These are phyloP conservation scores for Sordaria brevicollis DNA, from an alignment of 495 filamentous ascomycete species.

Conservation along the genomic window DNA sequence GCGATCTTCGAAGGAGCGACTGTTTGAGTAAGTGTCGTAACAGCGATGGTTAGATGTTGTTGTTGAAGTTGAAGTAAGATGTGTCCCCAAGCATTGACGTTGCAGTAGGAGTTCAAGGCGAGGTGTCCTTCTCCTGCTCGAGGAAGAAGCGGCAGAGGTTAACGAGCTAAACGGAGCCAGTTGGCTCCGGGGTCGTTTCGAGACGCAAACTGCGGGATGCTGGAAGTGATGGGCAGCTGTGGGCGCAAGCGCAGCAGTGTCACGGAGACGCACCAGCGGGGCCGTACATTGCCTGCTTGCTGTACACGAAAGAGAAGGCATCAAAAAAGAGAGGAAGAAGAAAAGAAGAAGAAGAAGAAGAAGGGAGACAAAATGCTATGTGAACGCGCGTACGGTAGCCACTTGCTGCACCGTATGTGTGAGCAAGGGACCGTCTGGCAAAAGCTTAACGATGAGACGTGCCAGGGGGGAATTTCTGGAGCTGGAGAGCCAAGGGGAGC, in stretches of 20 bases:
- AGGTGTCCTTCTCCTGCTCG: slow-evolving; percentile 11
- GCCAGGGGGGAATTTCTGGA: not conserved
- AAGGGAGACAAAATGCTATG: not conserved
- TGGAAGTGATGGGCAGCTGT: slow-evolving; percentile 8
- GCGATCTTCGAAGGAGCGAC: slow-evolving; percentile 14
- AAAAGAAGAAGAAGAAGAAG: not conserved
- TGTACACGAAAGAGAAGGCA: slow-evolving; percentile 7
- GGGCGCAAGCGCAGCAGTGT: slow-evolving; percentile 13
- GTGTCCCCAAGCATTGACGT: not conserved
- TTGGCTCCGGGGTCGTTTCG: slow-evolving; percentile 9
- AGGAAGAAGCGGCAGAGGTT: slow-evolving; percentile 16
- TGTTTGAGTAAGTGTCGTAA: slow-evolving; percentile 21
- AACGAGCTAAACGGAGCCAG: slow-evolving; percentile 9
- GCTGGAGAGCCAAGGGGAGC: not conserved
- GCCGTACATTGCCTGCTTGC: slow-evolving; percentile 10
- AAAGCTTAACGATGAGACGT: not conserved
- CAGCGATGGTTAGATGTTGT: slow-evolving; percentile 9
- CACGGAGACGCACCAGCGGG: slow-evolving; percentile 22
- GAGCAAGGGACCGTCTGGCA: not conserved
- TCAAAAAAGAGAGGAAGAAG: slow-evolving; percentile 6
- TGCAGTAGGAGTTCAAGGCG: slow-evolving; percentile 1
- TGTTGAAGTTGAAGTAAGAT: not conserved
- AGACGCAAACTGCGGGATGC: slow-evolving; percentile 1
- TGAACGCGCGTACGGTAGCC: not conserved
- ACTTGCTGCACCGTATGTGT: not conserved